Evolutionary conservation across 108 stramenopile genomes (phyloP), one percentile per base, ranked within the genome.

Genomic region (Nitzschia putrida): DNA sequence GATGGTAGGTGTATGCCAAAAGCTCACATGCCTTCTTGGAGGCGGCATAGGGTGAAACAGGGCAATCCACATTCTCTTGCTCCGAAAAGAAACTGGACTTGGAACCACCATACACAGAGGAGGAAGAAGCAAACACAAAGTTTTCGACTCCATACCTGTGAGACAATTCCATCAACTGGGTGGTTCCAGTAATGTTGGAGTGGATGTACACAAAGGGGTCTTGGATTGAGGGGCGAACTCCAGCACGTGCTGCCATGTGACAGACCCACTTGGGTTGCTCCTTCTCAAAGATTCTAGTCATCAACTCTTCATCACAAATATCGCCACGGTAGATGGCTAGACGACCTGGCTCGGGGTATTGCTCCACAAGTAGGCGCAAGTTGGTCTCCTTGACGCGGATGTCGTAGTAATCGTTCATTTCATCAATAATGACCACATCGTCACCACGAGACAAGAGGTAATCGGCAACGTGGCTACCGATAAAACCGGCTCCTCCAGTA

Each of bases 321-420:
- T 98, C 98, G 13, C 95, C 98, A 29, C 77, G 60, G 75, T 91
- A 91, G 60, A 93, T 83, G n/a, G 77, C 24, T 6, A 91, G 64
- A 3, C 85, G 72, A 6, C 58, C 57, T 16, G 83, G 53, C 11
- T 73, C 69, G 0, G 77, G 76, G 41, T 71, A 87, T n/a, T 76
- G 42, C 23, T 72, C 68, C 14, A 54, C 58, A 23, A 97, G 78
- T 43, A 83, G 81, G 12, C 63, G 58, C 23, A 99, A 67, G 76
- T 97, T 99, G 59, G 79, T 55, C 38, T 92, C 84, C 90, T 99
- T 99, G 76, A 95, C 81, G 52, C 65, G 63, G 9, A 94, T 89
- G 70, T 96, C 96, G 68, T 99, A 99, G 79, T 99, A 99, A 64
- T 97, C 97, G 73, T 99, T 99, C 81, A 99, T 91, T 76, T 99